Evolutionary conservation across 1,139 yeast genomes (phyloP).

Genomic region (Waltiozyma sp.): DNA sequence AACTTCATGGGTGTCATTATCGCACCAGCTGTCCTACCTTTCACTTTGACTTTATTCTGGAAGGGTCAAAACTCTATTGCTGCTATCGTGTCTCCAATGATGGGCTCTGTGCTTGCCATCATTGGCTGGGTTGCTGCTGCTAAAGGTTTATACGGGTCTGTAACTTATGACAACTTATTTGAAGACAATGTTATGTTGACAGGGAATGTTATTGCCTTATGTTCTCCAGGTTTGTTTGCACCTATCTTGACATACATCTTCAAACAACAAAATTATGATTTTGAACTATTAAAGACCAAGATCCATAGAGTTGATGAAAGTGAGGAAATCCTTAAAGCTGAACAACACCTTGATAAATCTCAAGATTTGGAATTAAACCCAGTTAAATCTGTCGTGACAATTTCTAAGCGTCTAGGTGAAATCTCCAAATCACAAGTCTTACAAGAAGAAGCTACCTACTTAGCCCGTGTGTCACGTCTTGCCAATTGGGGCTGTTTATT

Average conservation of each 20-base stretch:
- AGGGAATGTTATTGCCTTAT: slow-evolving; percentile 75
- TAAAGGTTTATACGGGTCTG: slow-evolving; percentile 37
- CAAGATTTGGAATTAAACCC: slow-evolving; percentile 22
- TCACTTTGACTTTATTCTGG: slow-evolving; percentile 62
- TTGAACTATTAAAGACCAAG: slow-evolving; percentile 38
- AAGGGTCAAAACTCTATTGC: slow-evolving; percentile 52
- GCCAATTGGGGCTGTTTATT: slow-evolving; percentile 46
- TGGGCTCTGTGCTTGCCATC: slow-evolving; percentile 52
- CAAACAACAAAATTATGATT: slow-evolving; percentile 68
- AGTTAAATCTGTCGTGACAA: slow-evolving; percentile 25
- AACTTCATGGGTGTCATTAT: slow-evolving; percentile 83
- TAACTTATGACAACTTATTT: slow-evolving; percentile 57
- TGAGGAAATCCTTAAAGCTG: slow-evolving; percentile 39
- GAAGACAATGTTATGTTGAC: slow-evolving; percentile 75
- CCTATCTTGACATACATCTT: slow-evolving; percentile 56
- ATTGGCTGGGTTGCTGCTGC: slow-evolving; percentile 59
- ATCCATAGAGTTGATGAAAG: slow-evolving; percentile 60
- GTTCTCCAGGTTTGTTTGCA: slow-evolving; percentile 58
- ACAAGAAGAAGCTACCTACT: slow-evolving; percentile 33
- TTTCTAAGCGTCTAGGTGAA: slow-evolving; percentile 35
- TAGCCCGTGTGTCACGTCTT: slow-evolving; percentile 40
- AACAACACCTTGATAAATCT: slow-evolving; percentile 18
- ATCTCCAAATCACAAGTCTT: slow-evolving; percentile 24
- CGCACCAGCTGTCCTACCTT: slow-evolving; percentile 77
- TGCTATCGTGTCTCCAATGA: slow-evolving; percentile 47